A percentile compares a stretch with the other conserved stretches of the same genome.
Conservation (phyloP, 257 asterid species). For the Solanum piurae region DNA sequence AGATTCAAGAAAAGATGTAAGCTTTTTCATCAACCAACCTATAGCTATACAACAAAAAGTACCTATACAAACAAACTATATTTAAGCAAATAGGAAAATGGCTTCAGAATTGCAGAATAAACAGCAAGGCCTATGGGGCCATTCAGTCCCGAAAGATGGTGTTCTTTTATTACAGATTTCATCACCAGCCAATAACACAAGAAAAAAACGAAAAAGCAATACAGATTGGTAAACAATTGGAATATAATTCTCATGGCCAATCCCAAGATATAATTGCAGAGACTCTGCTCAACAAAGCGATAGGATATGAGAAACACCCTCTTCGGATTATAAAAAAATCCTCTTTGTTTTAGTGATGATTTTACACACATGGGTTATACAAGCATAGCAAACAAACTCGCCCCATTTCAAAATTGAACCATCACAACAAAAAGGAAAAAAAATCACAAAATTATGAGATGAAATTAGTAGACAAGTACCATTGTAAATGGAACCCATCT, state of each 20-base stretch:
- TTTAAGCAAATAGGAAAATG: neutral
- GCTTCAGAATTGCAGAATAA: constrained; percentile 82
- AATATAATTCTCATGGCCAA: constrained; percentile 65
- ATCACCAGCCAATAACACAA: constrained; percentile 26
- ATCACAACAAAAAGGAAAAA: neutral
- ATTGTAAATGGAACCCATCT: neutral
- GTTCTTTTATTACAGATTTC: constrained; percentile 20
- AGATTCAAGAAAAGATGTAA: neutral
- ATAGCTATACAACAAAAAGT: too few species aligned
- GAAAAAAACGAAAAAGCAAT: neutral
- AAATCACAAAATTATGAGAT: neutral
- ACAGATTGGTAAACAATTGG: neutral
- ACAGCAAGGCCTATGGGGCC: constrained; percentile 37
- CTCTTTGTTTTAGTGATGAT: constrained; percentile 9
- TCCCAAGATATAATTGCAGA: constrained; percentile 53
- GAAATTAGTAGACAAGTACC: constrained; percentile 20
- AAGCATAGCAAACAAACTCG: neutral
- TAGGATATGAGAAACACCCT: constrained; percentile 54
- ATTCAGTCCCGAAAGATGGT: constrained; percentile 91
- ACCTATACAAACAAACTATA: neutral
- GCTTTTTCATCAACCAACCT: neutral
- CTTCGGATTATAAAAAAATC: constrained; percentile 6
- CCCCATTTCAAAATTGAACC: constrained; percentile 8
- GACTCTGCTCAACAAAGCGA: constrained; percentile 55
- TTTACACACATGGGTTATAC: neutral